Evolutionary conservation across 163 green algal genomes (phyloP), one percentile per base, ranked within the genome.

Genomic region (Scenedesmus sp.): DNA sequence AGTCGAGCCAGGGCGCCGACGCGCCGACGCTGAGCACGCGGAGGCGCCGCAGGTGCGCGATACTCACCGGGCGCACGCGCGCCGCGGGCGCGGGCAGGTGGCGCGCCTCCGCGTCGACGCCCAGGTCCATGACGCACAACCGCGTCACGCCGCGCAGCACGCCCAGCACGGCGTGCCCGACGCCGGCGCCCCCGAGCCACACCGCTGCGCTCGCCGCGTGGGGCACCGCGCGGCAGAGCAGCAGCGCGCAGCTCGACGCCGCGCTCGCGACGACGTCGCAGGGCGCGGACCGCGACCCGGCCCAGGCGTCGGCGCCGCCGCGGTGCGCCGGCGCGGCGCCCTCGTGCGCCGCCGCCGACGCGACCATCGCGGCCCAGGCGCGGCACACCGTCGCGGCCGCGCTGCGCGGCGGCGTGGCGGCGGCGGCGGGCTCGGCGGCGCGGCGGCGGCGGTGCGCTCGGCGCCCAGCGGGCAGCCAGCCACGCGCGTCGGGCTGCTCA

Each of bases 191-290:
- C 5, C 54, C 36, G 36, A 56, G 42, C 33, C 33, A 67, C 20
- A 77, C 54, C 1, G 24, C 18, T 11, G 69, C 69, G 26, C 53
- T 67, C 14, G 36, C 26, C 29, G 69, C 69, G 56, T 50, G 42
- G 18, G 17, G 69, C 22, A 77, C 24, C 15, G 54, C 53, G 36
- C 45, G 47, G 69, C 69, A 77, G 34, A 44, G 54, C 53, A 67
- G 69, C 53, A 77, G 53, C 54, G 57, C 69, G 69, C 69, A 67
- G 69, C 39, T 77, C 39, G 29, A 58, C 39, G 17, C 18, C 31
- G 24, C n/a, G n/a, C n/a, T n/a, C n/a, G 69, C 69, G 14, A 33
- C 10, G 4, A 77, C 54, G 14, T 77, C 69, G 58, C 36, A 67
- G 9, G 53, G 24, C 24, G 42, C 36, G 0, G 28, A n/a, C 4